Percentiles rank a stretch among this genome's conserved stretches.
These are phyloP conservation scores for Abrus pulchellus DNA, from an alignment of 306 rosid genomes.

Conservation along the genomic window DNA sequence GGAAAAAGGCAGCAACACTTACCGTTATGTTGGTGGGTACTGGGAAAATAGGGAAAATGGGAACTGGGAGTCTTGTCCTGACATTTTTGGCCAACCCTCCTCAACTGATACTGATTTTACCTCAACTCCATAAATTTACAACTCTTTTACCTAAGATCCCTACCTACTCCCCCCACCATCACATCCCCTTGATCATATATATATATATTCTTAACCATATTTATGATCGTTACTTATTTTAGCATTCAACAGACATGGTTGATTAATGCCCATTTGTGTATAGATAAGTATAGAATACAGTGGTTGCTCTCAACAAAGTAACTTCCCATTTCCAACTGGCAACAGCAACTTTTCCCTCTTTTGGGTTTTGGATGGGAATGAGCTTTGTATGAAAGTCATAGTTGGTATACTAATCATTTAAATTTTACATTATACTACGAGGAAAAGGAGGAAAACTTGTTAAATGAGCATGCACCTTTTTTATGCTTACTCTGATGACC, in stretches of 20 bases:
- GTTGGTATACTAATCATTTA: constrained; percentile 19
- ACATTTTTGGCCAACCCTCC: constrained; percentile 77
- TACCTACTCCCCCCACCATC: constrained; percentile 11
- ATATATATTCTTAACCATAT: constrained; percentile 29
- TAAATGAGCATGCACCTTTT: constrained; percentile 25
- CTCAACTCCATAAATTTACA: constrained; percentile 31
- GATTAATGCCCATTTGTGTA: constrained; percentile 19
- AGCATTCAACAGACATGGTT: constrained; percentile 30
- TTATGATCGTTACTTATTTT: constrained; percentile 28
- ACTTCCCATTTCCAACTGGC: constrained; percentile 15
- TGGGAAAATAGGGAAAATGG: constrained; percentile 86
- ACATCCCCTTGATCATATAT: constrained; percentile 2
- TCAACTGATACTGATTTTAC: constrained; percentile 51
- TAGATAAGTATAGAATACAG: constrained; percentile 21
- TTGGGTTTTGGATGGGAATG: constrained; percentile 8
- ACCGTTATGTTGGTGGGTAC: constrained; percentile 83
- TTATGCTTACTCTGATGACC: constrained; percentile 25
- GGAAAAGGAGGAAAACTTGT: constrained; percentile 1
- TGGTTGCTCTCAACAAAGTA: constrained; percentile 8
- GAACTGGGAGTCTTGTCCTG: constrained; percentile 82
- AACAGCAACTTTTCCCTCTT: constrained; percentile 2
- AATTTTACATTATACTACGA: background rate
- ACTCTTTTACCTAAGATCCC: background rate
- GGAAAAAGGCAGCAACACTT: constrained; percentile 66
- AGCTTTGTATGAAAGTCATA: constrained; percentile 28